These are phyloP conservation scores for Eutreptiella sp. DNA, from an alignment of 208 protist genomes.

Conservation along the genomic window DNA sequence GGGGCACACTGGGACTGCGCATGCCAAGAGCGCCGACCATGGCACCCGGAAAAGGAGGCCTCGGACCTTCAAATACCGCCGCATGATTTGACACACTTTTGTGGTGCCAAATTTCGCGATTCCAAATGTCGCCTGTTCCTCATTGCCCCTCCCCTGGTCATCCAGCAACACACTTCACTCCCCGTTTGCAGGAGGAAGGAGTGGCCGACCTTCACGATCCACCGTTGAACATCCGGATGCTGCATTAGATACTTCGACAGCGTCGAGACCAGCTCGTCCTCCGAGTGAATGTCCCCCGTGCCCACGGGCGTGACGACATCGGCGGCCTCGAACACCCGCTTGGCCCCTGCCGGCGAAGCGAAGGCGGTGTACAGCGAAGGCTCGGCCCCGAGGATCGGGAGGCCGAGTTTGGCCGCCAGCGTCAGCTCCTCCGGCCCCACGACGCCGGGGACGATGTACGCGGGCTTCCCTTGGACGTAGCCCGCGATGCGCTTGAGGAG, in stretches of 20 bases:
- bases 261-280: constrained; percentile 50
- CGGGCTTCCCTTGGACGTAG: constrained; percentile 49
- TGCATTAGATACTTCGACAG: constrained; percentile 58
- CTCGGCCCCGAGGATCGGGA: constrained; percentile 69
- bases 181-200: too few relatives aligned
- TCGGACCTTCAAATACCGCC: too few relatives aligned
- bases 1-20: too few relatives aligned
- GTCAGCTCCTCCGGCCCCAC: constrained; percentile 73
- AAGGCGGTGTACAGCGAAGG: constrained; percentile 64
- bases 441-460: constrained; percentile 71
- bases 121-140: too few relatives aligned
- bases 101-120: too few relatives aligned
- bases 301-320: constrained; percentile 62
- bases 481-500: constrained; percentile 69
- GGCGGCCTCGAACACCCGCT: constrained; percentile 60
- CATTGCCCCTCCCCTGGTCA: not conserved
- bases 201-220: constrained; percentile 80
- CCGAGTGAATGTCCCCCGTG: constrained; percentile 47
- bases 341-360: constrained; percentile 66
- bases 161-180: too few relatives aligned
- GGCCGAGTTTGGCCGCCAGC: constrained; percentile 62
- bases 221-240: constrained; percentile 58
- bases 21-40: too few relatives aligned
- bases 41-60: not conserved
- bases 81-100: too few relatives aligned